phyloP scores from a whole-genome alignment of 139 green algal genomes.

The Tetraselmis chui region DNA sequence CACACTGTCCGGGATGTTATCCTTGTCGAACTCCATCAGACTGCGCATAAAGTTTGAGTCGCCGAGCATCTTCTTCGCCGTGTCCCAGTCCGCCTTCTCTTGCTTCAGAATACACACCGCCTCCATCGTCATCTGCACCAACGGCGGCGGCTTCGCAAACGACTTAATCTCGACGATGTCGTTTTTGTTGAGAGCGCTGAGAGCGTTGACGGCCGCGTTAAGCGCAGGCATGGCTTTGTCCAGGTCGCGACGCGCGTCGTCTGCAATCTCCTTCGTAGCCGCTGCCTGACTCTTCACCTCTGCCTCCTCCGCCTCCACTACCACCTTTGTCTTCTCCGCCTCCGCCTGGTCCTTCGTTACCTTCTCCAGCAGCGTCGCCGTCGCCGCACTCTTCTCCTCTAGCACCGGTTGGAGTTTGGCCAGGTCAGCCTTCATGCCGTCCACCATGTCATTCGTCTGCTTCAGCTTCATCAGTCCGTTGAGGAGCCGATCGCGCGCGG shows the following conservation, averaged over 20 bases:
- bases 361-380: conserved; percentile 59
- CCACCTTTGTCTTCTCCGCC: conserved; percentile 59
- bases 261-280: conserved; percentile 55
- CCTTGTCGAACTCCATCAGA: conserved; percentile 72
- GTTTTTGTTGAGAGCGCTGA: conserved; percentile 75
- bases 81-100: conserved; percentile 81
- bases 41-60: conserved; percentile 67
- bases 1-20: conserved; percentile 59
- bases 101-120: conserved; percentile 41
- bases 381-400: conserved; percentile 58
- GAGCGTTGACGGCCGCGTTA: conserved; percentile 56
- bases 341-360: conserved; percentile 60
- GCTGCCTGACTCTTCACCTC: conserved; percentile 56
- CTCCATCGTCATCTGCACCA: conserved; percentile 50
- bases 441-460: conserved; percentile 71
- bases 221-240: conserved; percentile 76
- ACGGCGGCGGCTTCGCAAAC: conserved; percentile 9
- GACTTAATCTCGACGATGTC: conserved; percentile 47
- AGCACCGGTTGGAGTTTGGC: conserved; percentile 65
- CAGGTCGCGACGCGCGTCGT: conserved; percentile 74
- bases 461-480: conserved; percentile 77
- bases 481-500: conserved; percentile 54
- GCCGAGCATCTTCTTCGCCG: conserved; percentile 62
- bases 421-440: conserved; percentile 69
- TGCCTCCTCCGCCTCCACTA: conserved; percentile 57